A percentile compares a stretch with the other conserved stretches of the same genome.
Conservation (phyloP, 2,329 filamentous ascomycete species). For the Talaromyces marneffei region DNA sequence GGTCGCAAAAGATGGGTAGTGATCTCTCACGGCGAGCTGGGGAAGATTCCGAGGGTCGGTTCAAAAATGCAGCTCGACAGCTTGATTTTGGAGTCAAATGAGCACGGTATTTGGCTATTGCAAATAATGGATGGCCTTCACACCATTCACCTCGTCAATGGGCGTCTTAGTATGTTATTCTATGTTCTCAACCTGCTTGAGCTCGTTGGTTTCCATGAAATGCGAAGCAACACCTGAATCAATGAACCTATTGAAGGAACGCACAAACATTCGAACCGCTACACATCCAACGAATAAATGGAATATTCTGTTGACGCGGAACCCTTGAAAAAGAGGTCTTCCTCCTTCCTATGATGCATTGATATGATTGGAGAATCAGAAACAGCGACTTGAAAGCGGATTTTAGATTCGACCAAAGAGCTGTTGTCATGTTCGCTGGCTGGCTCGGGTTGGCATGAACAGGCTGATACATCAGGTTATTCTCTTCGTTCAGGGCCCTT, state of each 20-base stretch:
- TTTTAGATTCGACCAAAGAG: background rate
- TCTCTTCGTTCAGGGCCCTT: background rate
- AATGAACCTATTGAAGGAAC: background rate
- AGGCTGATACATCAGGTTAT: background rate
- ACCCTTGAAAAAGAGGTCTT: background rate
- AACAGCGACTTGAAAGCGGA: background rate
- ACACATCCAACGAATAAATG: background rate
- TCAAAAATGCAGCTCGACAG: constrained; percentile 72
- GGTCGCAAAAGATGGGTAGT: constrained; percentile 68
- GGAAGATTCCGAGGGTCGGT: constrained; percentile 58
- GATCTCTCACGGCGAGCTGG: constrained; percentile 75
- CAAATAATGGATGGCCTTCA: background rate
- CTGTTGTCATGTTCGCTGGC: background rate
- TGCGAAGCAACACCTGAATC: background rate
- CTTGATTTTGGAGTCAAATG: constrained; percentile 62
- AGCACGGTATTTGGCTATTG: background rate
- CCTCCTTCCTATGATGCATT: background rate
- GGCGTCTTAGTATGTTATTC: background rate
- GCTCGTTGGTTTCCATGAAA: background rate
- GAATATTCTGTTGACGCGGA: background rate
- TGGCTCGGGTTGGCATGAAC: background rate
- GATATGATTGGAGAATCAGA: background rate
- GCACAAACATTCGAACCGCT: background rate
- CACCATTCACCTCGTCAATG: background rate
- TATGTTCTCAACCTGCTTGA: background rate